Evolutionary conservation across 495 filamentous ascomycete genomes (phyloP).

Genomic region (Terfezia claveryi): DNA sequence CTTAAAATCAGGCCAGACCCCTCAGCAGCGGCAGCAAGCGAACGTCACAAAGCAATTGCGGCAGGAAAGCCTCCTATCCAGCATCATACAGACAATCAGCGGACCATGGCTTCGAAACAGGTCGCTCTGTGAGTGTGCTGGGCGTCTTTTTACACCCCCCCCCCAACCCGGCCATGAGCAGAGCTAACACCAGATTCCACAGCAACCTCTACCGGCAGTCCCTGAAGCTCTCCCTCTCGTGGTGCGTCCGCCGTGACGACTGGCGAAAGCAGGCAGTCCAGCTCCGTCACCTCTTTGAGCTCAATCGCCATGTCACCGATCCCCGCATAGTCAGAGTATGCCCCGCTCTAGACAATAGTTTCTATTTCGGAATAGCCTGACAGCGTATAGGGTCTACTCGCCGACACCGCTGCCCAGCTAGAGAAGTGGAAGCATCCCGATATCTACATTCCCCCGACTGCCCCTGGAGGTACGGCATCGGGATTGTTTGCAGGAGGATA

Average conservation of each 20-base stretch:
- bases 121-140: conserved; percentile 9
- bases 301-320: conserved; percentile 68
- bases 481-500: background rate
- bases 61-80: no score
- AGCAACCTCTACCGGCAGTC: conserved; percentile 87
- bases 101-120: conserved; percentile 9
- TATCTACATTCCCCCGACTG: conserved; percentile 67
- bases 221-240: conserved; percentile 81
- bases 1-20: no score
- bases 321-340: conserved; percentile 69
- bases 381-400: conserved; percentile 41
- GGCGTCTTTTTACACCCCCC: background rate
- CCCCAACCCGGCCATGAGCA: background rate
- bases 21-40: no score
- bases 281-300: conserved; percentile 85
- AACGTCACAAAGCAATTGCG: no score
- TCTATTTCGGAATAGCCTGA: background rate
- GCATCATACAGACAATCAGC: background rate
- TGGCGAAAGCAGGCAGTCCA: conserved; percentile 94
- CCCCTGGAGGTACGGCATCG: conserved; percentile 62
- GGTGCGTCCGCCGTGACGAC: conserved; percentile 69
- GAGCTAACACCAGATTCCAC: background rate
- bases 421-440: conserved; percentile 96
- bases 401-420: conserved; percentile 68
- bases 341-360: background rate